phyloP scores from a whole-genome alignment of 2,329 filamentous ascomycete genomes.

The Ophidiomyces ophidiicola region DNA sequence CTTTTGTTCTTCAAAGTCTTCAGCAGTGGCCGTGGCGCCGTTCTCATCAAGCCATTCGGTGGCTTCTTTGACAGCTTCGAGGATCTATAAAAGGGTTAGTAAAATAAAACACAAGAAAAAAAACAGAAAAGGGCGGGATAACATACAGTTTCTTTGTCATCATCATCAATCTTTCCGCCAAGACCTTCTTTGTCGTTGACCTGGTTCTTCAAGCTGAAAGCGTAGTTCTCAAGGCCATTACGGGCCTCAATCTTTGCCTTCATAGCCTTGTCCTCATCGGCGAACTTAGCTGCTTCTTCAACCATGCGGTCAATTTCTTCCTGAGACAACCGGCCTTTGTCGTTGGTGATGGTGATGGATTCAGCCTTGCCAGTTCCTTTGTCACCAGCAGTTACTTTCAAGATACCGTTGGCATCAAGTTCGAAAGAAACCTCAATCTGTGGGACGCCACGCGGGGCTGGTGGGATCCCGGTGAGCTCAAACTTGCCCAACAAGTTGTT shows the following conservation, averaged over 20 bases:
- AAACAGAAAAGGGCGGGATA: constrained; percentile 10
- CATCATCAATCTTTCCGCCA: constrained; percentile 94
- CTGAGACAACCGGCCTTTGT: constrained; percentile 91
- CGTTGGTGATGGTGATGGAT: constrained; percentile 98
- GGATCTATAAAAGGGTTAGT: constrained; percentile 43
- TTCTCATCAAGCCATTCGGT: constrained; percentile 97
- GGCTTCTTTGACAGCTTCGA: constrained; percentile 93
- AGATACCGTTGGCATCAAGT: constrained; percentile 95
- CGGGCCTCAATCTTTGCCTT: constrained; percentile 93
- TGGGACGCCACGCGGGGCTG: constrained; percentile 87
- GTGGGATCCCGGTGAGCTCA: constrained; percentile 89
- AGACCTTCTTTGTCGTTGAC: constrained; percentile 93
- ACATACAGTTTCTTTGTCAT: constrained; percentile 90
- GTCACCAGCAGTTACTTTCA: constrained; percentile 90
- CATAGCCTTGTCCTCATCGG: constrained; percentile 97
- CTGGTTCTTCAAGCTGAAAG: constrained; percentile 98
- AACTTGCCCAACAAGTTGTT: constrained; percentile 98
- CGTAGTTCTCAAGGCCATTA: constrained; percentile 97
- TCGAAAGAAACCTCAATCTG: constrained; percentile 98
- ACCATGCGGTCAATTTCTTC: constrained; percentile 99
- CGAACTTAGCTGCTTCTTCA: constrained; percentile 93
- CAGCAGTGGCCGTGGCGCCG: constrained; percentile 65
- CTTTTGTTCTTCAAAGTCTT: constrained; percentile 99
- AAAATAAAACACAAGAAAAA: constrained; percentile 19
- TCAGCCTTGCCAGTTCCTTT: constrained; percentile 97